A percentile compares a stretch with the other conserved stretches of the same genome.
These are phyloP conservation scores for Hysterium pulicare DNA, from an alignment of 2,329 filamentous ascomycete species.

Conservation along the genomic window DNA sequence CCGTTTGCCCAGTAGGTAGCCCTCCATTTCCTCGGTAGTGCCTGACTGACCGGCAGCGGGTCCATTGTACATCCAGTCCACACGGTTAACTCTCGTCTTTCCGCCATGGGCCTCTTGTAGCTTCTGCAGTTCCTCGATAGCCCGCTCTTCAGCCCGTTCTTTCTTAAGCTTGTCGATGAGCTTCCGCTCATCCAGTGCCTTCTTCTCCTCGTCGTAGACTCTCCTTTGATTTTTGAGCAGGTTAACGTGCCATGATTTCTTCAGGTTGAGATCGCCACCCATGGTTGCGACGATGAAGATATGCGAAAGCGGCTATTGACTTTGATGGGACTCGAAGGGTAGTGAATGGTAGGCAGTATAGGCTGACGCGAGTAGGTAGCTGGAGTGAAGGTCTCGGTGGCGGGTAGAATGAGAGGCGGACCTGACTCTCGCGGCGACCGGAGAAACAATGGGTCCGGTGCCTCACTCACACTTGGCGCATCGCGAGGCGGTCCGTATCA, in stretches of 20 bases:
- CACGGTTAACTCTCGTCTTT: constrained; percentile 72
- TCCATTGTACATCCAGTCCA: constrained; percentile 98
- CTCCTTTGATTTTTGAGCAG: constrained; percentile 85
- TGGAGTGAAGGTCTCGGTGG: no score
- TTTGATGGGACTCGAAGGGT: no score
- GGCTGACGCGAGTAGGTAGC: no score
- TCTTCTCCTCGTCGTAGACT: constrained; percentile 89
- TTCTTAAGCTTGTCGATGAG: constrained; percentile 86
- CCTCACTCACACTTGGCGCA: no score
- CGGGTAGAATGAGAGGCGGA: no score
- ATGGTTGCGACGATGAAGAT: no score
- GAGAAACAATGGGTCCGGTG: no score
- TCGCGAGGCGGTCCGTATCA: no score
- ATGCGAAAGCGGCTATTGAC: no score
- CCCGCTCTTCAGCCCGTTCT: constrained; percentile 89
- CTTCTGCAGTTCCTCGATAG: constrained; percentile 85
- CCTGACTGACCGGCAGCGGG: constrained; percentile 69
- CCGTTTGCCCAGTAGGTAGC: constrained; percentile 87
- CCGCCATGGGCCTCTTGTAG: constrained; percentile 88
- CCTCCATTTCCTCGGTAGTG: constrained; percentile 80
- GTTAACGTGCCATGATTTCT: constrained; percentile 87
- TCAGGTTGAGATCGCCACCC: constrained; percentile 83
- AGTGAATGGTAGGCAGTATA: no score
- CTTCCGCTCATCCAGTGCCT: constrained; percentile 91
- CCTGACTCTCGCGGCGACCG: no score